Evolutionary conservation across 345 rosid genomes (phyloP).

Genomic region (Murraya paniculata): DNA sequence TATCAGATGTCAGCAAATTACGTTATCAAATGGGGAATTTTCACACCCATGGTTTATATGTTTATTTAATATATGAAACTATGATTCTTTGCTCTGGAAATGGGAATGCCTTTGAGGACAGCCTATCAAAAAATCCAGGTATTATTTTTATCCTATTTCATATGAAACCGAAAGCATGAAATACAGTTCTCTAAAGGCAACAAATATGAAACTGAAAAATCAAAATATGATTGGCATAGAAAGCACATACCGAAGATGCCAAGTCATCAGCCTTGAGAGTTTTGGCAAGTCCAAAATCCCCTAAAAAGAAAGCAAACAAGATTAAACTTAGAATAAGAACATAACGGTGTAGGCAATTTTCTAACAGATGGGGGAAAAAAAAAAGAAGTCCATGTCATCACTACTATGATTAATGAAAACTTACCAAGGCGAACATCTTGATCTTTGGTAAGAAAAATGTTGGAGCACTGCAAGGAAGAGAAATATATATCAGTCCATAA

Average conservation of each 20-base stretch:
- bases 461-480: slow-evolving; percentile 71
- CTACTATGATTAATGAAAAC: slow-evolving; percentile 22
- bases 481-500: slow-evolving; percentile 31
- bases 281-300: slow-evolving; percentile 98
- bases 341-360: neutral
- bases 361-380: neutral
- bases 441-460: slow-evolving; percentile 95
- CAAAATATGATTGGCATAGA: neutral
- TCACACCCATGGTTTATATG: neutral
- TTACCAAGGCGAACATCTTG: slow-evolving; percentile 92
- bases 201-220: neutral
- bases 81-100: neutral
- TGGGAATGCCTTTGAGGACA: neutral
- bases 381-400: slow-evolving; percentile 1
- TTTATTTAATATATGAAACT: neutral
- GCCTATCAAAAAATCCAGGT: neutral
- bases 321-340: slow-evolving; percentile 5
- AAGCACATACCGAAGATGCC: slow-evolving; percentile 82
- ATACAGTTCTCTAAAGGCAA: neutral
- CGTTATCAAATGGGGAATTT: neutral
- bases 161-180: neutral
- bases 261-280: slow-evolving; percentile 91
- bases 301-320: slow-evolving; percentile 37
- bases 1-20: neutral
- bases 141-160: neutral